A percentile compares a stretch with the other conserved stretches of the same genome.
Conservation (phyloP, 306 rosid species). For the Phaseolus lunatus region DNA sequence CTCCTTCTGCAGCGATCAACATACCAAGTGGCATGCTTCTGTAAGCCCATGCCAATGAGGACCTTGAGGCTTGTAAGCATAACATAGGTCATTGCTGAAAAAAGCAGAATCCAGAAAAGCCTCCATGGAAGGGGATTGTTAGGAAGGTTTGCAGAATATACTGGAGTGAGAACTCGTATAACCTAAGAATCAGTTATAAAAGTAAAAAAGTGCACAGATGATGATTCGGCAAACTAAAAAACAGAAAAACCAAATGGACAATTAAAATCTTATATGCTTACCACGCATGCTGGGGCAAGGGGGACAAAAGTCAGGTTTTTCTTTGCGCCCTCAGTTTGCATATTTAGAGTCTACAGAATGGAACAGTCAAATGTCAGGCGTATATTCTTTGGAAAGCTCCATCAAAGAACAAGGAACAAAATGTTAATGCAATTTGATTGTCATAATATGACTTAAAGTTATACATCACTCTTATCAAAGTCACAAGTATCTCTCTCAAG, state of each 20-base stretch:
- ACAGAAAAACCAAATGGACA: slow-evolving; percentile 8
- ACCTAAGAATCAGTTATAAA: slow-evolving; percentile 61
- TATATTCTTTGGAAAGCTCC: slow-evolving; percentile 32
- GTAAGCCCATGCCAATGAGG: slow-evolving; percentile 80
- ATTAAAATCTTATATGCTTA: slow-evolving; percentile 51
- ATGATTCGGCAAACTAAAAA: slow-evolving; percentile 31
- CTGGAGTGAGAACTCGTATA: slow-evolving; percentile 93
- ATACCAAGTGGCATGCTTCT: slow-evolving; percentile 87
- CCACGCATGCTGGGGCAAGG: slow-evolving; percentile 98
- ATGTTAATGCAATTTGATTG: not conserved
- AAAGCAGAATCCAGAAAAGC: slow-evolving; percentile 67
- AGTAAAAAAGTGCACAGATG: not conserved
- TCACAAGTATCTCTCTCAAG: slow-evolving; percentile 10
- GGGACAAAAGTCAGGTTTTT: slow-evolving; percentile 91
- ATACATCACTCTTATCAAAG: slow-evolving; percentile 8
- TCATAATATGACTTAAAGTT: slow-evolving; percentile 27
- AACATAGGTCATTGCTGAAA: slow-evolving; percentile 68
- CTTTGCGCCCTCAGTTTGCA: slow-evolving; percentile 71
- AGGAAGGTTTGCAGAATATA: slow-evolving; percentile 82
- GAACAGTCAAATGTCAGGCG: slow-evolving; percentile 41
- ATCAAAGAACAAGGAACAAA: not conserved
- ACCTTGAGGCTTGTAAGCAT: slow-evolving; percentile 97
- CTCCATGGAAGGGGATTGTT: slow-evolving; percentile 78
- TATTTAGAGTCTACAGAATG: slow-evolving; percentile 71
- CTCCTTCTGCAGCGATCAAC: slow-evolving; percentile 77